Evolutionary conservation across 176 grass and related monocot genomes (phyloP).

Genomic region (Zizania latifolia): DNA sequence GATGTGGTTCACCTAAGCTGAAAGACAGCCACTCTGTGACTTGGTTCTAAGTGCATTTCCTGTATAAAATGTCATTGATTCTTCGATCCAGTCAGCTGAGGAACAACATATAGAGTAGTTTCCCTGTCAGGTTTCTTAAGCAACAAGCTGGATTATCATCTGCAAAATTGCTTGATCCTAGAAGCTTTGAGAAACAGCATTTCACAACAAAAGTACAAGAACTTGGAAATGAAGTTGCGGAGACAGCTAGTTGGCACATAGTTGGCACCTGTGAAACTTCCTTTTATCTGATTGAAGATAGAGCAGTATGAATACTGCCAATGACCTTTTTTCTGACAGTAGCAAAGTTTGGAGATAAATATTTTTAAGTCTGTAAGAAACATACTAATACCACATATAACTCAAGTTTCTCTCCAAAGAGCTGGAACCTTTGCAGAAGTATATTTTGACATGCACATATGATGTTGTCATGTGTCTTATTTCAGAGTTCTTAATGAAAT

Average conservation of each 20-base stretch:
- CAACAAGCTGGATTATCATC: conserved; percentile 25
- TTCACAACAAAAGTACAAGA: conserved; percentile 33
- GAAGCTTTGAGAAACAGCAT: conserved; percentile 23
- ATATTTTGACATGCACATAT: conserved; percentile 7
- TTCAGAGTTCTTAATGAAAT: conserved; percentile 34
- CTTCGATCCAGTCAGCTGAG: conserved; percentile 46
- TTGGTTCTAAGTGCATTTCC: conserved; percentile 21
- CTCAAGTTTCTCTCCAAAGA: no score
- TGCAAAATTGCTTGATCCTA: conserved; percentile 27
- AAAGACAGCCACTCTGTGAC: not conserved
- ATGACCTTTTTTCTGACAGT: not conserved
- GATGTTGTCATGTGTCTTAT: conserved; percentile 8
- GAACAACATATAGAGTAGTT: conserved; percentile 21
- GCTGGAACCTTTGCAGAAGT: no score
- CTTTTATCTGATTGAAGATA: no score
- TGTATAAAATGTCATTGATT: conserved; percentile 44
- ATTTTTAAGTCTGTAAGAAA: not conserved
- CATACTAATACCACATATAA: no score
- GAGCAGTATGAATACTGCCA: not conserved
- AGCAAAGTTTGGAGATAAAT: not conserved
- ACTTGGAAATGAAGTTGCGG: conserved; percentile 4
- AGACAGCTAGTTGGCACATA: conserved; percentile 18
- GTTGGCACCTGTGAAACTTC: no score
- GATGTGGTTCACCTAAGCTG: not conserved
- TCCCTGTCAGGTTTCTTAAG: conserved; percentile 23